Base-by-base conservation (phyloP, 305 asterid species). In the Fraxinus greggii region DNA sequence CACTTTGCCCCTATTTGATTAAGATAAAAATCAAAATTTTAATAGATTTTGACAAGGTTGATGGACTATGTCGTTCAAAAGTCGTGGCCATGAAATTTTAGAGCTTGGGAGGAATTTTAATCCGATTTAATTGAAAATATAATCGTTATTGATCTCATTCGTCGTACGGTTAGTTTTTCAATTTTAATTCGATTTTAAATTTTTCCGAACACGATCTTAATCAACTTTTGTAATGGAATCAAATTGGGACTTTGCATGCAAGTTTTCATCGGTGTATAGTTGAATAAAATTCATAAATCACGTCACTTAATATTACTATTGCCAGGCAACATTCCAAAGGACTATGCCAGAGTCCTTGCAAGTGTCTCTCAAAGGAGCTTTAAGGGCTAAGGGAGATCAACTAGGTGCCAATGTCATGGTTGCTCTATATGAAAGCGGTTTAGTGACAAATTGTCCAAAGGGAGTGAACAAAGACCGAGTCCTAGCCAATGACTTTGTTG, bases 401-500 rank as follows among this genome's bases (percentile, higher is more conserved):
- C 84, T 85, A 28, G 94, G 94, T 19, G 92, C 51, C 12, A 80
- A 88, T 82, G 76, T 92, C 76, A 92, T 93, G 97, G 98, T 91
- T 42, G 99, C 94, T 56, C 88, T 95, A 1, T 92, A 88, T 80
- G 96, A 95, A 51, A 85, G 89, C n/a, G 97, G 98, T 24, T 72
- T 91, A 29, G 90, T 95, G 65, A 93, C 97, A 5, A 83, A 86
- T 77, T 92, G 97, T 72, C 77, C 86, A 21, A 76, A 69, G 15
- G 99, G 99, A 6, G 95, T 89, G 67, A 95, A 94, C 89, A 88
- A 88, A 74, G 97, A 84, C 78, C 89, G 89, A 0, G 90, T 95
- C 32, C 77, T 95, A 33, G 92, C 96, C n/a, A 92, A 92, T 81
- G 97, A 95, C 85, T 93, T 89, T 5, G 96, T 95, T 0, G 99